These are phyloP conservation scores for Blepharisma stoltei DNA, from an alignment of 73 alveolate species.

Conservation along the genomic window DNA sequence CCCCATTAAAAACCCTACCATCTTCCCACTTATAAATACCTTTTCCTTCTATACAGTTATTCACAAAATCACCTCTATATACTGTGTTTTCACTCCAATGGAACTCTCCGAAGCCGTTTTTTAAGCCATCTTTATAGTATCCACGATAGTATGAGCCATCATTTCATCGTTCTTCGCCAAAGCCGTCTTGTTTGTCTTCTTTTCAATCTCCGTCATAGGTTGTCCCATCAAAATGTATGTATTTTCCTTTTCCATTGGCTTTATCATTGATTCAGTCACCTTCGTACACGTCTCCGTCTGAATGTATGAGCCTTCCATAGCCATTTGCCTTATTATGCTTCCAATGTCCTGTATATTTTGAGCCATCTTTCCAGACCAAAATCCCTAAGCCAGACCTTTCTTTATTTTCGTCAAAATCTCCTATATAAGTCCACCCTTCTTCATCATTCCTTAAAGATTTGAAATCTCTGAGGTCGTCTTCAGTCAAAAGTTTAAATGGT, in stretches of 20 bases:
- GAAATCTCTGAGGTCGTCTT: no score
- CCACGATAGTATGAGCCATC: no score
- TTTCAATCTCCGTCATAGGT: conserved; percentile 50
- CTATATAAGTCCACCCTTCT: no score
- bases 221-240: conserved; percentile 69
- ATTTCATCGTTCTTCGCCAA: no score
- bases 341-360: conserved; percentile 45
- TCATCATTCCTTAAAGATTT: no score
- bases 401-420: not conserved
- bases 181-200: no score
- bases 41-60: conserved; percentile 57
- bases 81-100: no score
- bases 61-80: conserved; percentile 51
- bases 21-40: conserved; percentile 41
- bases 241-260: conserved; percentile 70
- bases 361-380: conserved; percentile 40
- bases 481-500: no score
- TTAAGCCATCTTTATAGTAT: no score
- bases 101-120: no score
- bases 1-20: conserved; percentile 30
- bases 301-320: conserved; percentile 37
- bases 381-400: conserved; percentile 37
- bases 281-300: conserved; percentile 57
- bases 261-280: conserved; percentile 78
- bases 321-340: conserved; percentile 32